Evolutionary conservation across 257 asterid genomes (phyloP).

Genomic region (Ehretia macrophylla): DNA sequence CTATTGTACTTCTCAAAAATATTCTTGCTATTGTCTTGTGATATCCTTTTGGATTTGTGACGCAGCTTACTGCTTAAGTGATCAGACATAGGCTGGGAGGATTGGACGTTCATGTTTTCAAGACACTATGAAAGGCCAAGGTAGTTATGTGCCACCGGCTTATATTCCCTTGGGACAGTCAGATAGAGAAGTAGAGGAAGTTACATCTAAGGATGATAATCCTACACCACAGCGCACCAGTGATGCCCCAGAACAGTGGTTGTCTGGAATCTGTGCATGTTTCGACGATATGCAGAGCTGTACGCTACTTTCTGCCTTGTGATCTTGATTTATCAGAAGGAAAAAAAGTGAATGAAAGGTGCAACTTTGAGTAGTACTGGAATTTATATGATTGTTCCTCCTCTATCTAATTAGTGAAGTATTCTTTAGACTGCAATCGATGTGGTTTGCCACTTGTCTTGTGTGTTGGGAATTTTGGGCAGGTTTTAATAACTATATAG

Average conservation of each 20-base stretch:
- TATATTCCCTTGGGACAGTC: conserved; percentile 70
- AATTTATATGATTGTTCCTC: conserved; percentile 13
- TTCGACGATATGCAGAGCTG: conserved; percentile 94
- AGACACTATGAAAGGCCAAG: conserved; percentile 6
- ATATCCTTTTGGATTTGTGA: neutral
- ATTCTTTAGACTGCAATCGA: no score
- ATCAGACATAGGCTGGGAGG: no score
- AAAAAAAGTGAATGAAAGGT: conserved; percentile 50
- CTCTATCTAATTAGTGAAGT: neutral
- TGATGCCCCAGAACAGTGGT: conserved; percentile 60
- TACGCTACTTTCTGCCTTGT: conserved; percentile 62
- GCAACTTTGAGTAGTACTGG: conserved; percentile 34
- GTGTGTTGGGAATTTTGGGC: no score
- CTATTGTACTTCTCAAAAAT: no score
- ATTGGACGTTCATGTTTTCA: neutral
- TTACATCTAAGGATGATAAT: conserved; percentile 24
- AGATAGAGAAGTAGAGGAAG: conserved; percentile 43
- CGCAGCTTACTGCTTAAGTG: no score
- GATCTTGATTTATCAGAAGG: conserved; percentile 59
- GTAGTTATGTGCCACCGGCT: conserved; percentile 70
- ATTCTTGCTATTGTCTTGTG: neutral
- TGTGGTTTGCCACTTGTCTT: no score
- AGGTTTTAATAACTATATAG: no score
- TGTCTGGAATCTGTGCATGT: conserved; percentile 98
- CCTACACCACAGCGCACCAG: conserved; percentile 26